Base-by-base conservation (phyloP, 805 yeast genomes). In the Metschnikowia koreensis region DNA sequence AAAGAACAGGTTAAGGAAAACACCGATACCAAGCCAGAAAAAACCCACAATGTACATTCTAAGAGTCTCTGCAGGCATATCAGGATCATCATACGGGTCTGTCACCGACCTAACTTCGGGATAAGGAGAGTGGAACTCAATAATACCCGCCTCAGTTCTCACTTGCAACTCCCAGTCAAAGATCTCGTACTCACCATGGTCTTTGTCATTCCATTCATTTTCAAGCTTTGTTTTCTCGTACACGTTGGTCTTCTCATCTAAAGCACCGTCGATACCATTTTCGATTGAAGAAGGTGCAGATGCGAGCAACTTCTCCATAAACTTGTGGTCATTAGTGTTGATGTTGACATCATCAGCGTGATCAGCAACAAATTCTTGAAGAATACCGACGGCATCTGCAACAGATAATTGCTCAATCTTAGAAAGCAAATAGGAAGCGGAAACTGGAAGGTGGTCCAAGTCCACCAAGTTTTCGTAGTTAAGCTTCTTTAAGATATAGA, bases 31-130 rank as follows among this genome's bases (percentile, higher is more conserved):
- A 39, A 83, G 65, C 11, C 83, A 70, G 37, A 79, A 74, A 61
- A 81, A 64, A 29, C 80, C 81, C 50, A 81, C 56, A 41, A 72
- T 63, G 82, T 84, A 75, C 47, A 82, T 78, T 66, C 85, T 74
- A 65, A 81, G 68, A 46, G 82, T 81, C 57, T 80, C 82, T 55
- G 76, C 74, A 8, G 74, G 74, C 16, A 79, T 60, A 3, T 72
- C 55, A 1, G 77, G 75, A 62, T 82, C 84, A 61, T 81, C 86
- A 11, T 66, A 63, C 9, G 79, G 73, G 6, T 82, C 77, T 31
- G 81, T 80, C 26, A 83, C 79, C 29, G 87, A 79, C 63, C 89
- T 74, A 15, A 84, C 88, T 65, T 84, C 89, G 1, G 86, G 81
- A 62, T 83, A 84, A 8, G 87, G 87, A n/a, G 61, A 58, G 50